A percentile compares a stretch with the other conserved stretches of the same genome.
phyloP scores from a whole-genome alignment of 371 early-diverging fungal species.

The Mucor saturninus region DNA sequence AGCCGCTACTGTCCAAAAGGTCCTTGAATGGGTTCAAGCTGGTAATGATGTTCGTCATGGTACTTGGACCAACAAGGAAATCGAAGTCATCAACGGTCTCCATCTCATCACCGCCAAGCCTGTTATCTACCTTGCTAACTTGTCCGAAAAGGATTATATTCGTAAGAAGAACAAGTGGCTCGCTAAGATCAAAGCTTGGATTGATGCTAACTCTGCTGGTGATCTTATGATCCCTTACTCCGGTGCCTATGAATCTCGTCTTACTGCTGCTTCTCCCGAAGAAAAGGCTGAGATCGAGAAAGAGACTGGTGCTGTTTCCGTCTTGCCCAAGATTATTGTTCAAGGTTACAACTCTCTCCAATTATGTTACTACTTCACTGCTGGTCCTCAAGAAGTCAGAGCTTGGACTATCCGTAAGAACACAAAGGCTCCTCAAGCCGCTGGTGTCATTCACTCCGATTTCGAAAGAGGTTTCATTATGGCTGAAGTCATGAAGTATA shows the following conservation, averaged over 20 bases:
- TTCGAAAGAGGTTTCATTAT: constrained; percentile 98
- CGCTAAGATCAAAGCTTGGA: constrained; percentile 89
- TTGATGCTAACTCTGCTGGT: constrained; percentile 85
- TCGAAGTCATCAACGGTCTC: constrained; percentile 91
- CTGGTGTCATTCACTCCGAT: constrained; percentile 90
- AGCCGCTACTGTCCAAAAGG: constrained; percentile 74
- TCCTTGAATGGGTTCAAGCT: constrained; percentile 72
- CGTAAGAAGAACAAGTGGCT: constrained; percentile 95
- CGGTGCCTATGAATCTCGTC: constrained; percentile 77
- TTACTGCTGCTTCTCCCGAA: constrained; percentile 49
- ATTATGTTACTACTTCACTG: constrained; percentile 97
- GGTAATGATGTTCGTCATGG: constrained; percentile 91
- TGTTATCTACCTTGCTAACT: constrained; percentile 96
- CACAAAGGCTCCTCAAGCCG: constrained; percentile 97
- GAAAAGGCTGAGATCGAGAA: constrained; percentile 71
- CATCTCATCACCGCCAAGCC: constrained; percentile 97
- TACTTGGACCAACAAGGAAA: constrained; percentile 88
- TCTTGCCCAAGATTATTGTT: constrained; percentile 89
- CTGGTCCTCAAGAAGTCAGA: constrained; percentile 93
- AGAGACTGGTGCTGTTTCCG: constrained; percentile 66
- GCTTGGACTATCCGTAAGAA: constrained; percentile 94
- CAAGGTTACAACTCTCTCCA: constrained; percentile 91
- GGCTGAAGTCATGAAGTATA: constrained; percentile 95
- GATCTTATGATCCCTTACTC: constrained; percentile 93
- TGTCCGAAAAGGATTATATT: constrained; percentile 87